These are phyloP conservation scores for Fraxinus ornus DNA, from an alignment of 305 asterid species.

Conservation along the genomic window DNA sequence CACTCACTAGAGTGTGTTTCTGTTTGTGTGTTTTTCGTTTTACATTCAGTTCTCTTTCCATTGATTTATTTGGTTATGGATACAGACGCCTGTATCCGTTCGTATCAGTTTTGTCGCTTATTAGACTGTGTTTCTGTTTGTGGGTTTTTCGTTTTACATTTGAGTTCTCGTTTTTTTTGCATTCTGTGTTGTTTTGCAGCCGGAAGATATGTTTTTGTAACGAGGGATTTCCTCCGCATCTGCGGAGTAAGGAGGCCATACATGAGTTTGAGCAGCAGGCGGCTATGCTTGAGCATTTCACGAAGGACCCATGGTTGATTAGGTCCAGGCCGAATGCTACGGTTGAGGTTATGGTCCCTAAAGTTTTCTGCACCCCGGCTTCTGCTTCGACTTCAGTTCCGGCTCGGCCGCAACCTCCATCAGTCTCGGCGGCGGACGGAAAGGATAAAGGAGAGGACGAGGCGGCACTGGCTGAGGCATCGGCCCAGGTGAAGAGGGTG, in stretches of 20 bases:
- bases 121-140: constrained; percentile 27
- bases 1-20: constrained; percentile 35
- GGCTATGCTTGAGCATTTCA: constrained; percentile 61
- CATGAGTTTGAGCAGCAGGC: constrained; percentile 60
- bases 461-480: constrained; percentile 49
- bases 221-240: constrained; percentile 62
- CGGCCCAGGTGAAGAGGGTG: constrained; percentile 76
- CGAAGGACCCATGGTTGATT: constrained; percentile 81
- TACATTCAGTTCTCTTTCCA: not conserved
- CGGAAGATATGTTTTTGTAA: constrained; percentile 81
- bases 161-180: constrained; percentile 1
- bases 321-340: constrained; percentile 64
- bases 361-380: not conserved
- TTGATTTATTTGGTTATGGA: not conserved
- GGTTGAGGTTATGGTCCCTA: constrained; percentile 82
- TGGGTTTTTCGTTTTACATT: constrained; percentile 21
- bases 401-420: constrained; percentile 34
- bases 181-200: constrained; percentile 41
- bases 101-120: not conserved
- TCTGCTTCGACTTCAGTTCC: constrained; percentile 33
- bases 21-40: constrained; percentile 7
- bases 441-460: constrained; percentile 32
- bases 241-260: constrained; percentile 59
- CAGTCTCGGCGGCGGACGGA: not conserved
- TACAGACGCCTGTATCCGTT: not conserved